Evolutionary conservation across 2,329 filamentous ascomycete species (phyloP).

Genomic region (Cladosporium velox): DNA sequence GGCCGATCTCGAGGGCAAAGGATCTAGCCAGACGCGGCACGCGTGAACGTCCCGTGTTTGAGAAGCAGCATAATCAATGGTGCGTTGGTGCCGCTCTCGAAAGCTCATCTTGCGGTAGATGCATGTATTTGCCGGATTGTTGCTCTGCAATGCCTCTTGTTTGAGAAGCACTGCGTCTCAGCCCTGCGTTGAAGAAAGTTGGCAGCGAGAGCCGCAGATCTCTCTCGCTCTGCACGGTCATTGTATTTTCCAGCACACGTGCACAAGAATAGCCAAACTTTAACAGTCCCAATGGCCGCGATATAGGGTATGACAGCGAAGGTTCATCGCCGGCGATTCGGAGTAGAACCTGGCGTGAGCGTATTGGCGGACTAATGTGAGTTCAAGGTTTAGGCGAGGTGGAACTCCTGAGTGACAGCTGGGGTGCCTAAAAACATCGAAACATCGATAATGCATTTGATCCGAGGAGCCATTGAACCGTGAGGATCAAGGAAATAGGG

Average conservation of each 20-base stretch:
- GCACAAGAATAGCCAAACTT: background rate
- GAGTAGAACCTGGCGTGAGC: background rate
- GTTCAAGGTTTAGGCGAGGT: background rate
- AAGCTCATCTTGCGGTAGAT: background rate
- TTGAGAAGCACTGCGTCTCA: background rate
- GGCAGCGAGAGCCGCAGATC: background rate
- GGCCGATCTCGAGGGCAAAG: background rate
- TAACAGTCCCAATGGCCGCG: background rate
- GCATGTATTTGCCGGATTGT: background rate
- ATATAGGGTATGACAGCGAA: background rate
- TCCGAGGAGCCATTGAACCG: background rate
- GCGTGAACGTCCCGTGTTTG: background rate
- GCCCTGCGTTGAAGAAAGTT: background rate
- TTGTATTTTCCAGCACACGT: background rate
- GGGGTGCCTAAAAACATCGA: background rate
- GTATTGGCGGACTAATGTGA: background rate
- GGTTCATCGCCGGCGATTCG: background rate
- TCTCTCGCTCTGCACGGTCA: background rate
- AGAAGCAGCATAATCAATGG: background rate
- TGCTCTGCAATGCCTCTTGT: background rate
- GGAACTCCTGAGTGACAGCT: background rate
- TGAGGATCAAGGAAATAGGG: background rate
- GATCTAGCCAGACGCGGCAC: background rate
- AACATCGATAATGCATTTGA: background rate
- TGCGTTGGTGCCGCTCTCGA: background rate